Evolutionary conservation across 495 filamentous ascomycete genomes (phyloP).

Genomic region (Cercophora samala): DNA sequence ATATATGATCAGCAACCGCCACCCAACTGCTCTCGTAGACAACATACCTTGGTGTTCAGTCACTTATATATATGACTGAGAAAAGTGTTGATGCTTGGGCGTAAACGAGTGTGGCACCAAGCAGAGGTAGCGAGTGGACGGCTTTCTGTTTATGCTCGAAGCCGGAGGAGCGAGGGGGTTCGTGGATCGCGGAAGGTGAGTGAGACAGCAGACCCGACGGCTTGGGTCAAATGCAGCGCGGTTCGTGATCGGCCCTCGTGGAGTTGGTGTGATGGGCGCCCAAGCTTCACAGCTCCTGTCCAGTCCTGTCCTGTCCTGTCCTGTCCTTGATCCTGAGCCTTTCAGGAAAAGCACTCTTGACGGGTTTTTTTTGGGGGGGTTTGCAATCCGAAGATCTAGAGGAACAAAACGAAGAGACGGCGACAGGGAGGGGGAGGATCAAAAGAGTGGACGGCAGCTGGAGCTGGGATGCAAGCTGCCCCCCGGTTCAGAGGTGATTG

Average conservation of each 20-base stretch:
- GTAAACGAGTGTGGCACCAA: conserved; percentile 8
- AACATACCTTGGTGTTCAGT: background rate
- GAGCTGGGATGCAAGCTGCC: conserved; percentile 11
- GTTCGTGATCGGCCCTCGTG: background rate
- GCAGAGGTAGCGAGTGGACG: conserved; percentile 7
- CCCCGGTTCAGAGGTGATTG: conserved; percentile 19
- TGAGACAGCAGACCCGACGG: background rate
- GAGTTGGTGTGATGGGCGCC: background rate
- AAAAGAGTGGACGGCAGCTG: conserved; percentile 18
- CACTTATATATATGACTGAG: no score
- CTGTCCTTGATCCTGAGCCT: background rate
- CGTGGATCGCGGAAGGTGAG: background rate
- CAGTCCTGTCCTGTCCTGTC: background rate
- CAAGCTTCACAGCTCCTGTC: background rate
- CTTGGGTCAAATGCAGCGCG: background rate
- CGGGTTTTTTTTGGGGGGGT: background rate
- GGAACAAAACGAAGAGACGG: background rate
- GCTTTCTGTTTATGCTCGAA: conserved; percentile 11
- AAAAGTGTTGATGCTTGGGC: conserved; percentile 27
- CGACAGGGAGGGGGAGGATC: conserved; percentile 23
- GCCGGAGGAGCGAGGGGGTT: conserved; percentile 6
- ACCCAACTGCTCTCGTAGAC: background rate
- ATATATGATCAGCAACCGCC: background rate
- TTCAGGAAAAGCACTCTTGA: background rate
- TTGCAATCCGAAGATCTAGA: conserved; percentile 7